phyloP scores from a whole-genome alignment of 1,139 yeast species.

The Saccharomyces hybrid region DNA sequence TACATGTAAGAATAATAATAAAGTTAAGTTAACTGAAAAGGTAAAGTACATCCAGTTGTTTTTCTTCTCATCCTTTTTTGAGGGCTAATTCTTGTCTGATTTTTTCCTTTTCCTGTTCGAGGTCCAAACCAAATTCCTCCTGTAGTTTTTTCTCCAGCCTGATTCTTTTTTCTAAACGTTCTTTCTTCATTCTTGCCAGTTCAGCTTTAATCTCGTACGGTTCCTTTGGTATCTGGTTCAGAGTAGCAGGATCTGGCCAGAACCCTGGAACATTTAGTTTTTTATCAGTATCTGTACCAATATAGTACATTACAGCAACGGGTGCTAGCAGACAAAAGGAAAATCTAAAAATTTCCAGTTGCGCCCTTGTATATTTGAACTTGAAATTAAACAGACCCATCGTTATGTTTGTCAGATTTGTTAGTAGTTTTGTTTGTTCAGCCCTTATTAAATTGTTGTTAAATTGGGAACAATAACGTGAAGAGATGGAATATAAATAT shows the following conservation, averaged over 20 bases:
- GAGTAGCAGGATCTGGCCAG: conserved; percentile 93
- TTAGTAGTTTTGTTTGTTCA: neutral
- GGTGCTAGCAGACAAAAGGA: conserved; percentile 83
- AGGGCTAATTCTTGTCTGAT: conserved; percentile 23
- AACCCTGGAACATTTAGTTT: conserved; percentile 90
- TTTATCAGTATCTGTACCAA: conserved; percentile 81
- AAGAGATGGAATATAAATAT: neutral
- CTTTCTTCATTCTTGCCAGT: conserved; percentile 74
- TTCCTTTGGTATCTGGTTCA: conserved; percentile 86
- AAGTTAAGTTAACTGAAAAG: neutral
- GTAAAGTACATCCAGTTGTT: neutral
- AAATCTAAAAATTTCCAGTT: conserved; percentile 67
- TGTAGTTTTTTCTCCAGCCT: conserved; percentile 66
- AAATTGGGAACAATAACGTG: neutral
- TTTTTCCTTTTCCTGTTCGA: conserved; percentile 36
- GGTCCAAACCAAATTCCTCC: conserved; percentile 56
- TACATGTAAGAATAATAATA: neutral
- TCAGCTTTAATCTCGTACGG: conserved; percentile 89
- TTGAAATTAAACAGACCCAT: conserved; percentile 6
- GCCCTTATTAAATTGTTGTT: neutral
- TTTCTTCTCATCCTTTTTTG: neutral
- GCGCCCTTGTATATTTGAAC: conserved; percentile 41
- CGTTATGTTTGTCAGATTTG: conserved; percentile 4
- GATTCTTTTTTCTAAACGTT: conserved; percentile 62
- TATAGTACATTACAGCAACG: conserved; percentile 81